Evolutionary conservation across 2,329 filamentous ascomycete genomes (phyloP).

Genomic region (Ascocoryne sarcoides): DNA sequence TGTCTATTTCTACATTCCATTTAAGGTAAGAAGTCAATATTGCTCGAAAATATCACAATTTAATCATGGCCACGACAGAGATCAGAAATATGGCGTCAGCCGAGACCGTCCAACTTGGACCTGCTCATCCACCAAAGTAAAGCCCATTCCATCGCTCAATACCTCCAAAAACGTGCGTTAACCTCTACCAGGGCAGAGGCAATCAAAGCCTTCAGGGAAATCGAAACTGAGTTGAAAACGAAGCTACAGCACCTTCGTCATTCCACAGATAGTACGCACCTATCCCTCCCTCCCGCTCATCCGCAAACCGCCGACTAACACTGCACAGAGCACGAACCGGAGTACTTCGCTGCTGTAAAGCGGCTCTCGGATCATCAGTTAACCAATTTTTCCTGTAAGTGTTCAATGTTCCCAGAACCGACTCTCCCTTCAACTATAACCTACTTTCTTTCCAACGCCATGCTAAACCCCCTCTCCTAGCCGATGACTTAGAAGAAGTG

Average conservation of each 20-base stretch:
- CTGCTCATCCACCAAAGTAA: constrained; percentile 32
- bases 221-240: constrained; percentile 43
- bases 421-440: too few species aligned
- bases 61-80: neutral
- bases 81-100: constrained; percentile 26
- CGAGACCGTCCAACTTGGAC: constrained; percentile 43
- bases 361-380: constrained; percentile 23
- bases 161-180: neutral
- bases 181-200: constrained; percentile 36
- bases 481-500: constrained; percentile 36
- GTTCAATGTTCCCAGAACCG: constrained; percentile 8
- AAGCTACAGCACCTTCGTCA: constrained; percentile 41
- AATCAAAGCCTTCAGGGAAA: constrained; percentile 39
- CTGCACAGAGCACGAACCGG: constrained; percentile 41
- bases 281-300: neutral
- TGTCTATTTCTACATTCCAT: too few species aligned
- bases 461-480: neutral
- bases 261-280: constrained; percentile 35
- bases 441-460: neutral
- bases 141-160: constrained; percentile 20
- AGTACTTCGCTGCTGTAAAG: constrained; percentile 43
- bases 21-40: neutral
- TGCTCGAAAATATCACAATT: neutral
- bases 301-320: too few species aligned
- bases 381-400: constrained; percentile 26